Evolutionary conservation across 768 basidiomycete genomes (phyloP).

Genomic region (Hortiboletus flavorubellus): DNA sequence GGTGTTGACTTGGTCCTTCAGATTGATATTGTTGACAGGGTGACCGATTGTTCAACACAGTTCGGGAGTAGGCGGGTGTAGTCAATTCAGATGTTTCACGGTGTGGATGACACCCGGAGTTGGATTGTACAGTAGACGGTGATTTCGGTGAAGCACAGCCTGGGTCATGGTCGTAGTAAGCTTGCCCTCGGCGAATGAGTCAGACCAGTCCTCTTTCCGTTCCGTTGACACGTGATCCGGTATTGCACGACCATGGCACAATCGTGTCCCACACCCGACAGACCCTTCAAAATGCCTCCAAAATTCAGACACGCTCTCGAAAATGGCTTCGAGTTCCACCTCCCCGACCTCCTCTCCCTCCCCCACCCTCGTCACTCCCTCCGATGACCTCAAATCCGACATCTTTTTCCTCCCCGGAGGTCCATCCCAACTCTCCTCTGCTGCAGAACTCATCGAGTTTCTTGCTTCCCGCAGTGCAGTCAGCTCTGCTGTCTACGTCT

Average conservation of each 20-base stretch:
- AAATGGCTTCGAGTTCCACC: slow-evolving; percentile 1
- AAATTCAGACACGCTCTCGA: too few relatives aligned
- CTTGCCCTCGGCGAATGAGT: too few relatives aligned
- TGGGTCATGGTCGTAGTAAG: too few relatives aligned
- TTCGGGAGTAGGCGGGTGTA: slow-evolving; percentile 33
- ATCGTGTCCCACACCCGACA: slow-evolving; percentile 25
- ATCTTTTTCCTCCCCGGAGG: slow-evolving; percentile 1
- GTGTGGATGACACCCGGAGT: too few relatives aligned
- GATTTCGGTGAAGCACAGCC: too few relatives aligned
- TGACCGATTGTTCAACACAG: slow-evolving; percentile 80
- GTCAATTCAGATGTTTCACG: too few relatives aligned
- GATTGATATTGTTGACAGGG: slow-evolving; percentile 46
- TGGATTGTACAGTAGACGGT: background rate
- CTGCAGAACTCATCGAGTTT: slow-evolving; percentile 67
- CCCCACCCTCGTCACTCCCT: slow-evolving; percentile 33
- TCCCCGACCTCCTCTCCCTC: slow-evolving; percentile 17
- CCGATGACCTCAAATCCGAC: slow-evolving; percentile 30
- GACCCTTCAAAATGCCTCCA: background rate
- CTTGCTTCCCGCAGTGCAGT: slow-evolving; percentile 52
- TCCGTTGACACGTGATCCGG: slow-evolving; percentile 27
- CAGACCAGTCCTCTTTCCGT: background rate
- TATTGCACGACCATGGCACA: slow-evolving; percentile 30
- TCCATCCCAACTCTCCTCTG: slow-evolving; percentile 30
- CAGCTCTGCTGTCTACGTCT: slow-evolving; percentile 73
- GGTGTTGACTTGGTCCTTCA: background rate